Percentiles rank a stretch among this genome's conserved stretches.
Evolutionary conservation across 2,329 filamentous ascomycete genomes (phyloP).

Genomic region (Exophiala alcalophila): DNA sequence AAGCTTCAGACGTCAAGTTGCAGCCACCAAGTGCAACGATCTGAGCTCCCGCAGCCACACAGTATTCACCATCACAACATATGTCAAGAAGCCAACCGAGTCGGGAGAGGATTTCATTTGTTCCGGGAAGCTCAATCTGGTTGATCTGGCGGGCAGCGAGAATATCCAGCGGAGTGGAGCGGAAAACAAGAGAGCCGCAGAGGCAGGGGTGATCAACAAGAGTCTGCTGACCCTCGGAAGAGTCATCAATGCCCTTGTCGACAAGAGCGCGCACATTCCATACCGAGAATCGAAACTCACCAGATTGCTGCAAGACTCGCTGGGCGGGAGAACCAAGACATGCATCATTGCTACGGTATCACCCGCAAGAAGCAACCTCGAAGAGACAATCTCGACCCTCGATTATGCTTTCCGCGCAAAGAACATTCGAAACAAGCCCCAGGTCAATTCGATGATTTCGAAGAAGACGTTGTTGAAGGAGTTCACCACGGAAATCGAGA

Average conservation of each 20-base stretch:
- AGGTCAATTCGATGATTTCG: constrained; percentile 85
- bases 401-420: constrained; percentile 98
- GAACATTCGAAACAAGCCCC: constrained; percentile 97
- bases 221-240: constrained; percentile 89
- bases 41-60: constrained; percentile 96
- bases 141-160: constrained; percentile 94
- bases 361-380: constrained; percentile 88
- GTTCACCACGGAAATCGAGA: constrained; percentile 89
- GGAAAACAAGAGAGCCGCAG: constrained; percentile 94
- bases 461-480: constrained; percentile 91
- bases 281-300: constrained; percentile 95
- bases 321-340: constrained; percentile 92
- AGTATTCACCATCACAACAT: constrained; percentile 92
- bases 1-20: constrained; percentile 93
- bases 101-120: constrained; percentile 86
- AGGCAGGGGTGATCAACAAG: constrained; percentile 97
- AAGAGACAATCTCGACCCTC: constrained; percentile 96
- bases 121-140: constrained; percentile 90
- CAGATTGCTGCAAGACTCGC: constrained; percentile 88
- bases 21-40: constrained; percentile 99
- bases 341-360: constrained; percentile 98
- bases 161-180: constrained; percentile 96
- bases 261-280: constrained; percentile 84
- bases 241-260: constrained; percentile 96
- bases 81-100: constrained; percentile 76